Evolutionary conservation across 192 early-diverging fungal species (phyloP), one percentile per base, ranked within the genome.

Genomic region (Phlyctochytrium bullatum): DNA sequence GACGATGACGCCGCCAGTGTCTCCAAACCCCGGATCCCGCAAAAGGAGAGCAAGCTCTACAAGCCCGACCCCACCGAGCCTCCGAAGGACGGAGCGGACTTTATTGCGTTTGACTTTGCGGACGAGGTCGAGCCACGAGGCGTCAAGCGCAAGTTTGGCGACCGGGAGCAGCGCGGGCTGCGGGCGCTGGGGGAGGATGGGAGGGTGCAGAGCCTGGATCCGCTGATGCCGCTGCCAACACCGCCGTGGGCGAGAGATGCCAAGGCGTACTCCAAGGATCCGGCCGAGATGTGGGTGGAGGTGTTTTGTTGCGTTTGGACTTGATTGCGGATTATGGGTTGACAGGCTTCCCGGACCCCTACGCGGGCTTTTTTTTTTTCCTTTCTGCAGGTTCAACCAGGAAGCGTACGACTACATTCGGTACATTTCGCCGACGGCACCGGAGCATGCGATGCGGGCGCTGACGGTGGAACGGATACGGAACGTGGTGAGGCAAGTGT

Each of bases 381-480:
- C n/a, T n/a, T n/a, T n/a, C n/a, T n/a, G n/a, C n/a, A n/a, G n/a
- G n/a, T n/a, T n/a, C n/a, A n/a, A n/a, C n/a, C n/a, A n/a, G n/a
- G 95, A 97, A 71, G 81, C 95, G 16, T 65, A 75, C 12, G 88
- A 88, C 30, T 93, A 93, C 67, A 80, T 93, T 0, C 64, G 86
- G 4, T 97, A 89, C 69, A 77, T 98, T 3, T 79, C 83, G n/a
- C 96, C 96, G 0, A 92, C 91, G 0, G 67, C 76, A 25, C 87
- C 88, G 47, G 96, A 98, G 56, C 87, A 89, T 59, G 73, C 80
- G 34, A 80, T 97, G 84, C 86, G 96, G 1, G 32, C 69, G 31
- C 88, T 85, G 68, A 86, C 90, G 0, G 75, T 96, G 0, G 79
- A 87, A 12, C 77, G 89, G 2, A 76, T 97, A 52, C 66, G 79